These are phyloP conservation scores for Colletotrichum sp. DNA, from an alignment of 2,329 filamentous ascomycete genomes.

Conservation along the genomic window DNA sequence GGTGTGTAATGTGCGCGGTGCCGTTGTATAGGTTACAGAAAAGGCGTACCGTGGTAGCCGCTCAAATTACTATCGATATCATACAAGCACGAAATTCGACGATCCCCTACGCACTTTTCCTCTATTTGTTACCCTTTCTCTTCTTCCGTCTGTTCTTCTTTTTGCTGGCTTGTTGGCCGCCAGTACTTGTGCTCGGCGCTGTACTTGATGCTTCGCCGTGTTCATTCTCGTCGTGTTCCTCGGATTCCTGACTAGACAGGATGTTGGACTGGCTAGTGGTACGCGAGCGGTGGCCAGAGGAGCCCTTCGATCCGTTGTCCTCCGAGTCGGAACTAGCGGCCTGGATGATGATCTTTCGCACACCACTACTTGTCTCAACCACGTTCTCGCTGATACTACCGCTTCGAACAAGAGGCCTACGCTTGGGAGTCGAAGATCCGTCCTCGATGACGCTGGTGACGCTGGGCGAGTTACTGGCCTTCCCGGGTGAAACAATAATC, in stretches of 20 bases:
- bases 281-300: slow-evolving; percentile 13
- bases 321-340: slow-evolving; percentile 23
- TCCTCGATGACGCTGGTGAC: slow-evolving; percentile 7
- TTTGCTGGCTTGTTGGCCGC: slow-evolving; percentile 27
- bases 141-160: slow-evolving; percentile 44
- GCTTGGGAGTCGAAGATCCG: slow-evolving; percentile 8
- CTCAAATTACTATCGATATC: slow-evolving; percentile 10
- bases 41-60: background rate
- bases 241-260: background rate
- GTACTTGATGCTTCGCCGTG: slow-evolving; percentile 7
- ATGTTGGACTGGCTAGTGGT: slow-evolving; percentile 3
- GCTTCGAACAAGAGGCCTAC: slow-evolving; percentile 20
- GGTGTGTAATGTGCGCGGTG: background rate
- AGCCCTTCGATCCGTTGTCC: slow-evolving; percentile 15
- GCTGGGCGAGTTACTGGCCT: slow-evolving; percentile 10
- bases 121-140: slow-evolving; percentile 36
- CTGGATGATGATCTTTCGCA: slow-evolving; percentile 23
- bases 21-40: background rate
- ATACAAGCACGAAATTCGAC: background rate
- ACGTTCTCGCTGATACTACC: slow-evolving; percentile 25
- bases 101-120: background rate
- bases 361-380: slow-evolving; percentile 21
- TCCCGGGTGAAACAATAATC: slow-evolving; percentile 11
- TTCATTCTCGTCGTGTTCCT: slow-evolving; percentile 13
- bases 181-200: slow-evolving; percentile 6